A percentile compares a stretch with the other conserved stretches of the same genome.
Evolutionary conservation across 1,139 yeast species (phyloP).

Genomic region (Debaryomycetaceae sp.): DNA sequence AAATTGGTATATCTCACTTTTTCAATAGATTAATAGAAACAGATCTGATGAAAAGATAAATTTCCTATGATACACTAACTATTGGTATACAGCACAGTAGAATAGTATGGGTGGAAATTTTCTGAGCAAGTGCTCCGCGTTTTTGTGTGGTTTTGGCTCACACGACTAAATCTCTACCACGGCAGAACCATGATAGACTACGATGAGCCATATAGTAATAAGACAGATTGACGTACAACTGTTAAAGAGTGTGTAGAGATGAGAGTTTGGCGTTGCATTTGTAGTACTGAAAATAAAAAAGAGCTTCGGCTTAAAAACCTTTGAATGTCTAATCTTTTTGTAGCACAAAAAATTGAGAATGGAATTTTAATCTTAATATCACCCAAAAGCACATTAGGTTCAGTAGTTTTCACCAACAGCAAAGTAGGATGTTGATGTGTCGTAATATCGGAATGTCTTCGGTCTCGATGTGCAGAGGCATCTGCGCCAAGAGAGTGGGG

Average conservation of each 20-base stretch:
- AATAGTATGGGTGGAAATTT: background rate
- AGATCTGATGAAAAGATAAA: background rate
- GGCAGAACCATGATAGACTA: no score
- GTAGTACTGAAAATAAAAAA: no score
- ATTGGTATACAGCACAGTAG: background rate
- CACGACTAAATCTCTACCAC: no score
- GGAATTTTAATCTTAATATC: no score
- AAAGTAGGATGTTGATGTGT: conserved; percentile 7
- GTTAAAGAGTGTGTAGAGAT: no score
- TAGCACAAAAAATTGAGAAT: no score
- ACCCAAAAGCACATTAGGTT: background rate
- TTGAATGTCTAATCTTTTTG: no score
- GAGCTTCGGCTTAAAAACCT: no score
- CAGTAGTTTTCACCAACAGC: background rate
- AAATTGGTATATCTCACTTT: background rate
- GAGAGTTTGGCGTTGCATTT: no score
- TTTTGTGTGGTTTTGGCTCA: conserved; percentile 1
- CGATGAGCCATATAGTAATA: no score
- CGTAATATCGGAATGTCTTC: conserved; percentile 15
- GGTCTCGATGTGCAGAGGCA: conserved; percentile 2
- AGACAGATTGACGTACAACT: no score
- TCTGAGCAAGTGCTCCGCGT: conserved; percentile 3
- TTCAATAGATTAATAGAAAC: conserved; percentile 2
- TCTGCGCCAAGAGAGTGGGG: conserved; percentile 6
- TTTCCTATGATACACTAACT: background rate